phyloP scores from a whole-genome alignment of 2,329 filamentous ascomycete species.

The Aspergillus candidus region DNA sequence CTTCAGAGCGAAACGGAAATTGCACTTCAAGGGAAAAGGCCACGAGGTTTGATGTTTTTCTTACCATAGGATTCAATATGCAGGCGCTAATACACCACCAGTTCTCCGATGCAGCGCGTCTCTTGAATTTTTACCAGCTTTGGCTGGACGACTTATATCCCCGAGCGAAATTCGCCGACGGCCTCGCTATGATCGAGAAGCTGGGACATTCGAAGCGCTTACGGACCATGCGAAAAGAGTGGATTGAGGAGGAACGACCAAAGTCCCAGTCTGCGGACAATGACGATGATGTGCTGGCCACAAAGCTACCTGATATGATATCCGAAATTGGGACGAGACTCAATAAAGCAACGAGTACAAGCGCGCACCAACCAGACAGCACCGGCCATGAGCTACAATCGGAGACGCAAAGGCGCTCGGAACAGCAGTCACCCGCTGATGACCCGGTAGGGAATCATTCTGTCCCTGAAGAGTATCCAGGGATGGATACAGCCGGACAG shows the following conservation, averaged over 20 bases:
- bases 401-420: no score
- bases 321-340: no score
- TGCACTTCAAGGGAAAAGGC: conserved; percentile 86
- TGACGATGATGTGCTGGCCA: conserved; percentile 4
- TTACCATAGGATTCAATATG: background rate
- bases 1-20: conserved; percentile 58
- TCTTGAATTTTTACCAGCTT: conserved; percentile 86
- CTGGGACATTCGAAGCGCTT: conserved; percentile 78
- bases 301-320: background rate
- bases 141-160: conserved; percentile 97
- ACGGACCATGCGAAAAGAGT: conserved; percentile 67
- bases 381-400: no score
- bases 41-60: conserved; percentile 60
- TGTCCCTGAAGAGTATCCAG: no score
- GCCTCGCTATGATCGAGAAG: conserved; percentile 84
- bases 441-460: no score
- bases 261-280: conserved; percentile 7
- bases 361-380: no score
- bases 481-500: conserved; percentile 5
- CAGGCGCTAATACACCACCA: conserved; percentile 27
- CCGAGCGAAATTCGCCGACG: conserved; percentile 88
- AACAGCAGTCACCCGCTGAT: no score
- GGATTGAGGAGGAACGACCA: conserved; percentile 67
- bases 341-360: no score
- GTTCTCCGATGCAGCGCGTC: conserved; percentile 75